A percentile compares a stretch with the other conserved stretches of the same genome.
phyloP scores from a whole-genome alignment of 2,329 filamentous ascomycete species.

The Paraphoma chrysanthemicola region DNA sequence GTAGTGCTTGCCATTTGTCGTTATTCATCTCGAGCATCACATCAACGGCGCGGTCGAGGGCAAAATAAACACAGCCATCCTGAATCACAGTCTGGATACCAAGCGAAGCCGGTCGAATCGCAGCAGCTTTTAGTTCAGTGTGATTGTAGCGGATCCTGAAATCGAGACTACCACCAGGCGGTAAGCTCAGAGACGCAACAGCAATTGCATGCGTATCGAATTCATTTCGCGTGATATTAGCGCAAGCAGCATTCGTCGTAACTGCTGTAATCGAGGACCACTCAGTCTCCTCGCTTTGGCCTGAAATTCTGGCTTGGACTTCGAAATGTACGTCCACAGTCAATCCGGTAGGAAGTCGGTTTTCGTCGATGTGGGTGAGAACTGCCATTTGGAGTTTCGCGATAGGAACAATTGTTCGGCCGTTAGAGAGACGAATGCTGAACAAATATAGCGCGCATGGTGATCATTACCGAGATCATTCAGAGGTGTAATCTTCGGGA shows the following conservation, averaged over 20 bases:
- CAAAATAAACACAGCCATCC: not conserved
- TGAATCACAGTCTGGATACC: not conserved
- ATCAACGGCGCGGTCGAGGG: not conserved
- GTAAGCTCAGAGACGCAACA: not conserved
- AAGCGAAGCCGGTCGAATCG: not conserved
- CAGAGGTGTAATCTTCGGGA: not conserved
- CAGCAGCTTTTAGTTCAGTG: not conserved
- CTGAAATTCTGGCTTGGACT: not conserved
- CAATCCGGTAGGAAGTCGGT: not conserved
- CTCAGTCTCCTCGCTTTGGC: not conserved
- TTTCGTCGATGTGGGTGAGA: not conserved
- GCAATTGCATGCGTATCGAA: not conserved
- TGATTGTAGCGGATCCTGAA: not conserved
- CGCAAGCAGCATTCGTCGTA: not conserved
- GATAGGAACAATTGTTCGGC: not conserved
- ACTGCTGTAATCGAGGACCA: not conserved
- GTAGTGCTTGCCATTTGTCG: not conserved
- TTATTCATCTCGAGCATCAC: not conserved
- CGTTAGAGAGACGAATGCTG: not conserved
- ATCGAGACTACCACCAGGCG: not conserved
- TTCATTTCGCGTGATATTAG: not conserved
- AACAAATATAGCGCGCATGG: not conserved
- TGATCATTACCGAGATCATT: not conserved
- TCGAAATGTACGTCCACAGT: not conserved
- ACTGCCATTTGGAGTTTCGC: not conserved